Base-by-base conservation (phyloP, 1,284 basidiomycete species). In the Ustilago lituana region DNA sequence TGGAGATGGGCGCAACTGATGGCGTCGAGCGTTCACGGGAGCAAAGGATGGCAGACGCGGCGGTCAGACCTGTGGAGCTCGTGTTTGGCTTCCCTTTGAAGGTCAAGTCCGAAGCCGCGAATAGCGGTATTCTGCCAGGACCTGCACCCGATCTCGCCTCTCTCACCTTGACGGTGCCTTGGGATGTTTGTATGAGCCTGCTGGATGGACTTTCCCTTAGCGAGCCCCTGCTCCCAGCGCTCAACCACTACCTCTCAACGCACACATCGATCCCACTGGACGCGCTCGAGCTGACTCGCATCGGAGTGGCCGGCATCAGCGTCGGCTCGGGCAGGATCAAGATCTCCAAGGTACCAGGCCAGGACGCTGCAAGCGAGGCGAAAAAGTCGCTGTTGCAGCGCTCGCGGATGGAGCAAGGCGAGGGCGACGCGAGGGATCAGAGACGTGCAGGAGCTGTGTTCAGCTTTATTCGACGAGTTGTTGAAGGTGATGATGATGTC, bases 221-320 rank as follows among this genome's bases (percentile, higher is more conserved):
- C 14, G 47, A 58, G 11, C 54, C 63, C 3, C 45, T 71, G 17
- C 52, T 71, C 4, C 68, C 68, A n/a, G 63, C 68, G 23, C 55
- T 71, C 12, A 66, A 65, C 43, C 45, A 66, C 36, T 71, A 71
- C 27, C 58, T 71, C 14, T 47, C 55, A n/a, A 36, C 24, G 35
- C 62, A 71, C 48, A 71, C 68, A 1, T 66, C 62, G 38, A 71
- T 71, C 11, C 68, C 68, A n/a, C 37, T 71, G 24, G 68, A 71
- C 17, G 37, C 29, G 15, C 41, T 71, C 27, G 63, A 66, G 36
- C 44, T 71, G 19, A 60, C 52, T 6, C 32, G 63, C 4, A 66
- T 71, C 32, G 68, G 62, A 9, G 59, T 66, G 3, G 68, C 68
- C 5, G 68, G 68, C 5, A 59, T 71, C 59, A 71, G 50, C 24